These are phyloP conservation scores for Ambispora gerdemannii DNA, from an alignment of 192 early-diverging fungal species.

Conservation along the genomic window DNA sequence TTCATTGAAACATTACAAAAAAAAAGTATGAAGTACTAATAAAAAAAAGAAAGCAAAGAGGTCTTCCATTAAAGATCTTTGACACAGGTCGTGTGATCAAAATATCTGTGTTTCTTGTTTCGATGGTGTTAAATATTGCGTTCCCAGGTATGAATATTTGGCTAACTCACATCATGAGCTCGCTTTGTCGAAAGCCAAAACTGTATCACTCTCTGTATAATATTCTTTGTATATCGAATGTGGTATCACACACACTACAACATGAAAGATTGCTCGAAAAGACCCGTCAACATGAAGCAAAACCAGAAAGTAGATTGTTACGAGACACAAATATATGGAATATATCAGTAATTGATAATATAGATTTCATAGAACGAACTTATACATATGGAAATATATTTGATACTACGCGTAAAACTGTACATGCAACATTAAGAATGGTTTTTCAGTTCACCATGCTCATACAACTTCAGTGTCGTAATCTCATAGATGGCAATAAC, in stretches of 20 bases:
- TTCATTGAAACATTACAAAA: slow-evolving; percentile 2
- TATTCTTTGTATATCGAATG: slow-evolving; percentile 10
- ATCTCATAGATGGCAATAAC: neutral
- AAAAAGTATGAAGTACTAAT: slow-evolving; percentile 6
- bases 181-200: slow-evolving; percentile 4
- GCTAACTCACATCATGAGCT: slow-evolving; percentile 13
- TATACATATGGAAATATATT: slow-evolving; percentile 10
- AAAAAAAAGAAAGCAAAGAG: slow-evolving; percentile 4
- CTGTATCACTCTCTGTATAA: neutral
- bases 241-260: neutral
- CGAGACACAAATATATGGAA: neutral
- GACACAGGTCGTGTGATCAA: neutral
- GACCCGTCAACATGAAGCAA: neutral
- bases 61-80: neutral
- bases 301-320: slow-evolving; percentile 2
- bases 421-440: slow-evolving; percentile 18
- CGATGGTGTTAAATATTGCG: slow-evolving; percentile 13
- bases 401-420: neutral
- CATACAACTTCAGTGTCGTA: neutral
- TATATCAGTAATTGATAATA: slow-evolving; percentile 12
- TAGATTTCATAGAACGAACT: slow-evolving; percentile 16
- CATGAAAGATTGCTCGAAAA: slow-evolving; percentile 14
- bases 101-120: slow-evolving; percentile 2
- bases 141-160: neutral
- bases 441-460: slow-evolving; percentile 4